phyloP scores from a whole-genome alignment of 179 eudicot genomes.

The Sideroxylon spinosum region DNA sequence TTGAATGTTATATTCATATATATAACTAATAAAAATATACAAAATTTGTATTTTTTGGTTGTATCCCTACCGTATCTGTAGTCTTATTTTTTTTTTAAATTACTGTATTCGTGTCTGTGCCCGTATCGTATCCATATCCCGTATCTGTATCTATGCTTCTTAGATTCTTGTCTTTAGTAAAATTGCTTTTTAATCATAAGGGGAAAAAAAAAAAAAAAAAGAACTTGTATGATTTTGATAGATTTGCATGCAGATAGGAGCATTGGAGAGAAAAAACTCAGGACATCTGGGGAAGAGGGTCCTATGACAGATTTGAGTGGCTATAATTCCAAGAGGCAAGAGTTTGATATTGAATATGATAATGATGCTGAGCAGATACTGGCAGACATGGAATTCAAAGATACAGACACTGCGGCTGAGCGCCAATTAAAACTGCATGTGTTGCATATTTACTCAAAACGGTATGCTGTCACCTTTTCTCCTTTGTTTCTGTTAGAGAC shows the following conservation, averaged over 20 bases:
- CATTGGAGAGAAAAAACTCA: slow-evolving; percentile 88
- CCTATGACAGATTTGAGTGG: slow-evolving; percentile 69
- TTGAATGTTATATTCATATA: too few relatives aligned
- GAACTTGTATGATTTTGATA: slow-evolving; percentile 23
- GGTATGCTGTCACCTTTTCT: slow-evolving; percentile 32
- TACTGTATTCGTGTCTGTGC: too few relatives aligned
- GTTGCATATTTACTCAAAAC: slow-evolving; percentile 64
- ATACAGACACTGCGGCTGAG: slow-evolving; percentile 82
- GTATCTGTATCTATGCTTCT: too few relatives aligned
- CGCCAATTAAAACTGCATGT: slow-evolving; percentile 81
- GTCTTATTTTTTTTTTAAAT: too few relatives aligned
- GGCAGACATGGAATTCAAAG: slow-evolving; percentile 98
- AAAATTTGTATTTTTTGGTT: too few relatives aligned
- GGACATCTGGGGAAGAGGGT: slow-evolving; percentile 66
- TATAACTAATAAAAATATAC: too few relatives aligned
- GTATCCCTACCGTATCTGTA: too few relatives aligned
- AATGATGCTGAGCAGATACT: slow-evolving; percentile 96
- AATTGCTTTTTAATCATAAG: too few relatives aligned
- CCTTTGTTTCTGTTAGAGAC: slow-evolving; percentile 12
- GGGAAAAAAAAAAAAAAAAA: too few relatives aligned
- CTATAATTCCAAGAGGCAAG: slow-evolving; percentile 87
- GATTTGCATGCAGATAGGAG: slow-evolving; percentile 69
- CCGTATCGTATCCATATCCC: too few relatives aligned
- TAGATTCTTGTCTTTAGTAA: too few relatives aligned
- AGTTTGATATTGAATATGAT: slow-evolving; percentile 91